These are phyloP conservation scores for Trichoderma sp. DNA, from an alignment of 2,329 filamentous ascomycete species.

Conservation along the genomic window DNA sequence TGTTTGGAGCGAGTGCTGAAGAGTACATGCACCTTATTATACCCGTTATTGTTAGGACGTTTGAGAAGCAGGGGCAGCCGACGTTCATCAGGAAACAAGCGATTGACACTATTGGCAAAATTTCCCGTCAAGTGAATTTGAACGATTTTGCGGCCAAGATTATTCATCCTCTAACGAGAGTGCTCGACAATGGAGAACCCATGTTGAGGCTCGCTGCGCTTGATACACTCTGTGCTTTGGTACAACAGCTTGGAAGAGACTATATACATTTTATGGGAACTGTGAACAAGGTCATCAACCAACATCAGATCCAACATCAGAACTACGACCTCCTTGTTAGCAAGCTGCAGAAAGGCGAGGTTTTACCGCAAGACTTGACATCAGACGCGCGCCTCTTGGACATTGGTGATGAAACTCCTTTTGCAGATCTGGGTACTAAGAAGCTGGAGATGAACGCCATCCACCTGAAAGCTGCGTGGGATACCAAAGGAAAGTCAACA, in stretches of 20 bases:
- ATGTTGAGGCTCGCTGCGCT: constrained; percentile 76
- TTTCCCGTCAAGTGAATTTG: constrained; percentile 94
- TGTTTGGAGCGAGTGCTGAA: constrained; percentile 92
- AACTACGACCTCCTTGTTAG: constrained; percentile 91
- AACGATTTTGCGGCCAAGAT: constrained; percentile 97
- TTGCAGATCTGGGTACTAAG: constrained; percentile 82
- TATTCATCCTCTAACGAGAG: constrained; percentile 84
- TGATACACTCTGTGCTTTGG: constrained; percentile 90
- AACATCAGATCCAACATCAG: constrained; percentile 78
- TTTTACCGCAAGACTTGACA: constrained; percentile 90
- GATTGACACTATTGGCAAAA: constrained; percentile 90
- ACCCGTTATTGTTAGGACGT: constrained; percentile 88
- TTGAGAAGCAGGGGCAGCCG: constrained; percentile 84
- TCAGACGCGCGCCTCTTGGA: constrained; percentile 78
- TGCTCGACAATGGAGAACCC: constrained; percentile 71
- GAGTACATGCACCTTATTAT: constrained; percentile 99
- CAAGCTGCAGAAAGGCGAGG: constrained; percentile 91
- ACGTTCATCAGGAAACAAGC: constrained; percentile 77
- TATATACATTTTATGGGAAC: constrained; percentile 93
- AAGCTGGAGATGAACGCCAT: constrained; percentile 97
- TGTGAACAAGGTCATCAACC: constrained; percentile 80
- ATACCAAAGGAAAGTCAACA: constrained; percentile 93
- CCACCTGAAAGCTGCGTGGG: constrained; percentile 95
- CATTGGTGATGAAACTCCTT: constrained; percentile 73
- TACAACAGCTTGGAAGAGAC: constrained; percentile 93